phyloP scores from a whole-genome alignment of 2,329 filamentous ascomycete genomes.

The Hypoxylon sp. region DNA sequence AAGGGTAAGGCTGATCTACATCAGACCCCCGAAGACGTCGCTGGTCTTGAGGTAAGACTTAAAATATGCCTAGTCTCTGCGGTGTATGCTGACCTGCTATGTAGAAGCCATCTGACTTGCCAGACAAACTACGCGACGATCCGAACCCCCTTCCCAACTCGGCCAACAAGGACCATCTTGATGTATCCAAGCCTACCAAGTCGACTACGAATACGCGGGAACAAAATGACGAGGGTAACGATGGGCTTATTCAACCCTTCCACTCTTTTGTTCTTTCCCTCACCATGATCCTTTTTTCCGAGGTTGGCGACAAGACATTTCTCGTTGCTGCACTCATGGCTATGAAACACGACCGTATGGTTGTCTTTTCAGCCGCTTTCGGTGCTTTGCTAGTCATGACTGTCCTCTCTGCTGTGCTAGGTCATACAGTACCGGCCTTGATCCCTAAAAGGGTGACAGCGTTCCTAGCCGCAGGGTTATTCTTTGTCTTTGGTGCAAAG shows the following conservation, averaged over 20 bases:
- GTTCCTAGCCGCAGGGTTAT: constrained; percentile 85
- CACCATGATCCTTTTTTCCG: constrained; percentile 97
- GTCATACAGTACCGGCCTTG: constrained; percentile 90
- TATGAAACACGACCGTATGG: constrained; percentile 94
- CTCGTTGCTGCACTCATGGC: constrained; percentile 97
- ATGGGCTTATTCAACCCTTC: constrained; percentile 79
- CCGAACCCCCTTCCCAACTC: constrained; percentile 78
- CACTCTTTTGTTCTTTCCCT: constrained; percentile 94
- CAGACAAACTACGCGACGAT: constrained; percentile 81
- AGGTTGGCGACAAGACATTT: constrained; percentile 99
- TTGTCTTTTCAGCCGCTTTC: constrained; percentile 97
- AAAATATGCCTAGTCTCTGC: neutral
- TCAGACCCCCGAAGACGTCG: constrained; percentile 57
- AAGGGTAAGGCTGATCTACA: constrained; percentile 62
- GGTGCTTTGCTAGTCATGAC: constrained; percentile 95
- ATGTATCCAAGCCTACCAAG: constrained; percentile 62
- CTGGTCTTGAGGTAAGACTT: constrained; percentile 71
- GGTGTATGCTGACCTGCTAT: constrained; percentile 44
- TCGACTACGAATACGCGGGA: constrained; percentile 53
- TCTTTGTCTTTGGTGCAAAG: constrained; percentile 89
- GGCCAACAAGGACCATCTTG: constrained; percentile 74
- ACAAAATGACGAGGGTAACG: constrained; percentile 58
- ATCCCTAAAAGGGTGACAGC: constrained; percentile 93
- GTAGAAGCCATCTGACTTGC: constrained; percentile 86
- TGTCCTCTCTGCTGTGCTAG: constrained; percentile 89